Base-by-base conservation (phyloP, 768 basidiomycete genomes). In the Serpula lacrymans region DNA sequence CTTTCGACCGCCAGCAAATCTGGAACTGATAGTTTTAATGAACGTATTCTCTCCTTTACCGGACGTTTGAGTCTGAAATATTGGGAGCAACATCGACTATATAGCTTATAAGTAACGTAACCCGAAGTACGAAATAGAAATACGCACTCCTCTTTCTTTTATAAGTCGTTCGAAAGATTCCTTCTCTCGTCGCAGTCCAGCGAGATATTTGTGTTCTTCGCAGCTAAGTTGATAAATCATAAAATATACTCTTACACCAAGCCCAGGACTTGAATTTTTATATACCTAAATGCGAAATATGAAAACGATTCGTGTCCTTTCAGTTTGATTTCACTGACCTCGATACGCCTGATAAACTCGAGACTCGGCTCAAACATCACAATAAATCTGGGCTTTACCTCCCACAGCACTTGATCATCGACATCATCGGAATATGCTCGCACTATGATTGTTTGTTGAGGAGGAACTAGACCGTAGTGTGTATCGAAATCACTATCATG, bases 311-410 rank as follows among this genome's bases (percentile, higher is more conserved):
- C n/a, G n/a, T n/a, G n/a, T n/a, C n/a, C n/a, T n/a, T n/a, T n/a
- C n/a, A n/a, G n/a, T 16, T n/a, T n/a, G n/a, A n/a, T n/a, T n/a
- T n/a, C n/a, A 49, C 76, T 40, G 39, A 90, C 94, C 74, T 99
- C 94, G 18, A 99, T 73, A 1, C 96, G 76, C 20, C 96, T 73
- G 26, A 97, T 78, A 52, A 97, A 99, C 38, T 95, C 88, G 57
- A 91, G 84, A 52, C 82, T 88, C 2, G 95, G 93, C 55, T 99
- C 96, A 49, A 86, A 92, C 86, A 98, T 90, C 34, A 98, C 80
- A 38, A 99, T 84, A 56, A 93, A 98, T 47, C 84, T 80, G 2
- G 96, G 96, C 45, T 84, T 72, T 6, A 98, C 70, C 58, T 99
- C 95, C 29, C 80, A 75, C 23, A 99, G 69, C 36, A 97, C 66